phyloP scores from a whole-genome alignment of 2,329 filamentous ascomycete species.

The Elsinoe fawcettii region DNA sequence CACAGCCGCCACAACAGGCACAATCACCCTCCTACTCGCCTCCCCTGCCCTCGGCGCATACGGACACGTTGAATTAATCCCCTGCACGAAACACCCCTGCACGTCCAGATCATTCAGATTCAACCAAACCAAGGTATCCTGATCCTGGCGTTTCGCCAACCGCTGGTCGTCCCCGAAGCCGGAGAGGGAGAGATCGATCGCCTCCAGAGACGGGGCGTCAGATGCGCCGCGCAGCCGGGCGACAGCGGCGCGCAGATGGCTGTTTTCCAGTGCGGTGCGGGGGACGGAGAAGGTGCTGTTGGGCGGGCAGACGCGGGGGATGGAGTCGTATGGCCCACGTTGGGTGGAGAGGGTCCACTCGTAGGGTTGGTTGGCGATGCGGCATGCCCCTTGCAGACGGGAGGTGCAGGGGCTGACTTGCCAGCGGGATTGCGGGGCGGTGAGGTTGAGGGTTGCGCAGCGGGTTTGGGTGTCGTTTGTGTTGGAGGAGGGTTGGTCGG shows the following conservation, averaged over 20 bases:
- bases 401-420: constrained; percentile 48
- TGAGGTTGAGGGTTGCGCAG: constrained; percentile 49
- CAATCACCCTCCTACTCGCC: constrained; percentile 44
- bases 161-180: not conserved
- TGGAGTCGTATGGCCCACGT: constrained; percentile 33
- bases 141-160: constrained; percentile 17
- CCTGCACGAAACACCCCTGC: constrained; percentile 53
- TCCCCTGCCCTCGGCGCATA: constrained; percentile 40
- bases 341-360: constrained; percentile 47
- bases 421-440: constrained; percentile 47
- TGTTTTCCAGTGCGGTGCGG: constrained; percentile 56
- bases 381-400: constrained; percentile 49
- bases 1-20: constrained; percentile 55
- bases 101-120: constrained; percentile 54
- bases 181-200: constrained; percentile 18
- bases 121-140: constrained; percentile 43
- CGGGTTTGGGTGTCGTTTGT: constrained; percentile 29
- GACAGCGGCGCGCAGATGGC: constrained; percentile 41
- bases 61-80: constrained; percentile 50
- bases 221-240: not conserved
- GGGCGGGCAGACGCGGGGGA: constrained; percentile 40
- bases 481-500: constrained; percentile 44
- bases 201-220: constrained; percentile 17
- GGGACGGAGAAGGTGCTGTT: constrained; percentile 49
- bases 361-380: constrained; percentile 47